Conservation (phyloP, 1,139 yeast genomes). For the Geotrichum cucujoidarum region DNA sequence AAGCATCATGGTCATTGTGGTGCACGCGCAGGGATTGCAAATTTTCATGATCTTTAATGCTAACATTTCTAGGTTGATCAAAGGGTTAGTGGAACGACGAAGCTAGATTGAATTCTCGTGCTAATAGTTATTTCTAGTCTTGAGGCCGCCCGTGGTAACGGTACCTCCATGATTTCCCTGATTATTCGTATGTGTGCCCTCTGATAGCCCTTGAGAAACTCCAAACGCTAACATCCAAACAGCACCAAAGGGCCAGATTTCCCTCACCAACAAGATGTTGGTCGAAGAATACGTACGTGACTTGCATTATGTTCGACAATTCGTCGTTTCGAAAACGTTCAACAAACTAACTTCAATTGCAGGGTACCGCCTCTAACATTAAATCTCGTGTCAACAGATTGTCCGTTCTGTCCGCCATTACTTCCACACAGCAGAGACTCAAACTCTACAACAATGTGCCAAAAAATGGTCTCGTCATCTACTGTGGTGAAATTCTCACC, state of each 20-base stretch:
- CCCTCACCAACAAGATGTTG: conserved; percentile 82
- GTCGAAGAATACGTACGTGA: conserved; percentile 81
- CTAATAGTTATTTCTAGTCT: conserved; percentile 48
- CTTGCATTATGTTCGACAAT: too few relatives aligned
- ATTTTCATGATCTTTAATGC: neutral
- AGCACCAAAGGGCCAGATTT: conserved; percentile 91
- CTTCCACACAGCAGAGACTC: conserved; percentile 94
- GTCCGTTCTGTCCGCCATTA: conserved; percentile 92
- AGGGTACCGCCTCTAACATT: conserved; percentile 89
- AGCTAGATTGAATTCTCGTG: neutral
- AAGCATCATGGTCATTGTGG: neutral
- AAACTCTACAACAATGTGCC: conserved; percentile 88
- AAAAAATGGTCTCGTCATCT: conserved; percentile 86
- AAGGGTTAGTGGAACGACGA: conserved; percentile 21
- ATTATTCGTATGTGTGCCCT: conserved; percentile 46
- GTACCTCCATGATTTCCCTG: conserved; percentile 96
- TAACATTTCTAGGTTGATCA: conserved; percentile 24
- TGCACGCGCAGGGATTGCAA: neutral
- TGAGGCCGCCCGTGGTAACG: conserved; percentile 92
- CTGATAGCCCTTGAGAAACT: neutral
- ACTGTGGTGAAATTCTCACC: conserved; percentile 97
- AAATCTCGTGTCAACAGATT: conserved; percentile 95
- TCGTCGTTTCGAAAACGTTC: too few relatives aligned
- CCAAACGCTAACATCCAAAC: neutral
- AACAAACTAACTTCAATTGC: too few relatives aligned